Percentiles rank a stretch among this genome's conserved stretches.
Conservation (phyloP, 805 yeast species). For the Metschnikowia amazonensis region DNA sequence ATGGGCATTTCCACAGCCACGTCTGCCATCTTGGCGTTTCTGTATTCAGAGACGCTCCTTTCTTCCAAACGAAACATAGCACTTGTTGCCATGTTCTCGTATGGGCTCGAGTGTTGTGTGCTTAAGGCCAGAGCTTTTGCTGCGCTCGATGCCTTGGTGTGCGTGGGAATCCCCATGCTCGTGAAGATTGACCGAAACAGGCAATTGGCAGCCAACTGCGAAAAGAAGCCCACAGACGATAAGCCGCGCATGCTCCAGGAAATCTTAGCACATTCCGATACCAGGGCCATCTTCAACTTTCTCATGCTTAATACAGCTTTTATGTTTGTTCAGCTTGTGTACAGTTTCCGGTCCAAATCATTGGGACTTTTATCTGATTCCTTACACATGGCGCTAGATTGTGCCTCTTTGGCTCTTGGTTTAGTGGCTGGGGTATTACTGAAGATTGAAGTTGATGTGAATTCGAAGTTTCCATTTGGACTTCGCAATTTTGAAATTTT, state of each 20-base stretch:
- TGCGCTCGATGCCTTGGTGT: conserved; percentile 6
- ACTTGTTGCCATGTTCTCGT: conserved; percentile 12
- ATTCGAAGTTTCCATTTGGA: conserved; percentile 81
- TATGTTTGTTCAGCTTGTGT: conserved; percentile 90
- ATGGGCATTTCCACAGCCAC: conserved; percentile 14
- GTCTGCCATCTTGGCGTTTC: conserved; percentile 12
- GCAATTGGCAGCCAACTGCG: neutral
- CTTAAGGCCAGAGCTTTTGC: conserved; percentile 8
- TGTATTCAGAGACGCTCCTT: conserved; percentile 9
- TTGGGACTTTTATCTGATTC: conserved; percentile 90
- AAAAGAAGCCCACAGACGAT: neutral
- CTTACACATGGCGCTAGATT: conserved; percentile 93
- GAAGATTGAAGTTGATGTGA: conserved; percentile 42
- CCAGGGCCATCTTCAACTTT: conserved; percentile 85
- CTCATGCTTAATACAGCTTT: conserved; percentile 81
- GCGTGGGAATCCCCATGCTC: conserved; percentile 11
- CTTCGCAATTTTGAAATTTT: conserved; percentile 80
- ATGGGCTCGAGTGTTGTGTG: conserved; percentile 16
- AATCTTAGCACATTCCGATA: conserved; percentile 48
- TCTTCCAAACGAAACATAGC: conserved; percentile 10
- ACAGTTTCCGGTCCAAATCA: conserved; percentile 89
- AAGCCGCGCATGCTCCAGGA: conserved; percentile 26
- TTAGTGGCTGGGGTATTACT: conserved; percentile 70
- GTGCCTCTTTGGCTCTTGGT: conserved; percentile 86
- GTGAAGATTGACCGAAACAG: conserved; percentile 10